Conservation (phyloP, 2,329 filamentous ascomycete species). For the Cladosporium sp. region DNA sequence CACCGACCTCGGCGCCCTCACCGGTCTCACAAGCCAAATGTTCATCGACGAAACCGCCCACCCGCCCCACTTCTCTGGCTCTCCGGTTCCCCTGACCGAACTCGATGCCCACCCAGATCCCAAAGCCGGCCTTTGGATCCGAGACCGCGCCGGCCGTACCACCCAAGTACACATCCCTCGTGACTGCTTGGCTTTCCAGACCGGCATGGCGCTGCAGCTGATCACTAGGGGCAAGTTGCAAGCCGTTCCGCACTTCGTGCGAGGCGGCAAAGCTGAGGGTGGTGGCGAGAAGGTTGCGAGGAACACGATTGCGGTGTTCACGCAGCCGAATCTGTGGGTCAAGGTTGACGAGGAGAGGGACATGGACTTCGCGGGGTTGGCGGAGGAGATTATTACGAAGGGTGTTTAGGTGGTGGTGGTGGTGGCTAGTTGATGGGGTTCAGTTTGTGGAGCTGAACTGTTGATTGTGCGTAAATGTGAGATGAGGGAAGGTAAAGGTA, state of each 20-base stretch:
- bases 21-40: constrained; percentile 91
- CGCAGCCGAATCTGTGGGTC: constrained; percentile 86
- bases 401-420: background rate
- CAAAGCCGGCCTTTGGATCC: constrained; percentile 86
- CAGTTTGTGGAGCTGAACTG: too few species aligned
- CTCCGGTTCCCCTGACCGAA: constrained; percentile 59
- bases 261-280: constrained; percentile 51
- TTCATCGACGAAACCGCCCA: constrained; percentile 73
- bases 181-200: constrained; percentile 94
- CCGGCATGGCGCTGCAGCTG: constrained; percentile 82
- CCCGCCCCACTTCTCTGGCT: constrained; percentile 28
- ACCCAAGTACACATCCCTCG: constrained; percentile 90
- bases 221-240: constrained; percentile 90
- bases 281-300: constrained; percentile 39
- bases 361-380: constrained; percentile 72
- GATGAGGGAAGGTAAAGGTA: too few species aligned
- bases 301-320: constrained; percentile 95
- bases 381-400: constrained; percentile 36
- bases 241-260: constrained; percentile 93
- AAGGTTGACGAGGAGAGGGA: constrained; percentile 67
- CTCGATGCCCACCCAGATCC: constrained; percentile 74
- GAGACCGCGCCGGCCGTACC: constrained; percentile 72
- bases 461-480: too few species aligned
- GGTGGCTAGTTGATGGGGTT: background rate
- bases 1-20: constrained; percentile 88